Evolutionary conservation across 2,329 filamentous ascomycete genomes (phyloP), one percentile per base, ranked within the genome.

Genomic region (Penicillium sp.): DNA sequence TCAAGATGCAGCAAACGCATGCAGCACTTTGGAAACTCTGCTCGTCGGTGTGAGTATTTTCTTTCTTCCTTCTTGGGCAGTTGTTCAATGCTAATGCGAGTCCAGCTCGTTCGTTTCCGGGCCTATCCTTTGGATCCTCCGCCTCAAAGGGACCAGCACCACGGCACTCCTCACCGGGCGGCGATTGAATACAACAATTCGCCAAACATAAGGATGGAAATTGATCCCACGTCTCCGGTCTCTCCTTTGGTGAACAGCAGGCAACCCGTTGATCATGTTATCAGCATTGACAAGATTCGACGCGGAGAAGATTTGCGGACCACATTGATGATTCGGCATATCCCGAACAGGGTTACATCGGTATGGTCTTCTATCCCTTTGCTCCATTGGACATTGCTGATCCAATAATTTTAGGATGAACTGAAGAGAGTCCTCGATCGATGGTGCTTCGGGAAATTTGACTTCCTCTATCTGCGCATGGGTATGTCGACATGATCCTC

Each of bases 381-480:
- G 38, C 16, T 27, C 5, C 16, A 11, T 21, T n/a, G 38, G 18
- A 44, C 14, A 10, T 8, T 16, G 22, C 10, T 29, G 27, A 7
- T 32, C 29, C 31, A 57, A 34, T 6, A 16, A 40, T 27, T 36
- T 36, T 50, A 91, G 72, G 78, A 81, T 0, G 87, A 89, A 77
- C 77, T 97, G 14, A 95, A 95, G 78, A 75, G 80, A 0, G 87
- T 95, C 52, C 81, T 97, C 13, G 90, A 97, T 67, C 81, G 88
- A 59, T 89, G 86, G 14, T 91, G 87, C 71, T 85, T 83, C 74
- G 92, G 91, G 29, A 87, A 88, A 58, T 97, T 95, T 71, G 92
- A 97, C 69, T 97, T 97, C 73, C 86, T 96, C 80, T 99, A 99
- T 71, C 77, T 97, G 49, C 87, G 94, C 38, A 97, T 97, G 65